Evolutionary conservation across 2,329 filamentous ascomycete genomes (phyloP).

Genomic region (Hypoxylon sp.): DNA sequence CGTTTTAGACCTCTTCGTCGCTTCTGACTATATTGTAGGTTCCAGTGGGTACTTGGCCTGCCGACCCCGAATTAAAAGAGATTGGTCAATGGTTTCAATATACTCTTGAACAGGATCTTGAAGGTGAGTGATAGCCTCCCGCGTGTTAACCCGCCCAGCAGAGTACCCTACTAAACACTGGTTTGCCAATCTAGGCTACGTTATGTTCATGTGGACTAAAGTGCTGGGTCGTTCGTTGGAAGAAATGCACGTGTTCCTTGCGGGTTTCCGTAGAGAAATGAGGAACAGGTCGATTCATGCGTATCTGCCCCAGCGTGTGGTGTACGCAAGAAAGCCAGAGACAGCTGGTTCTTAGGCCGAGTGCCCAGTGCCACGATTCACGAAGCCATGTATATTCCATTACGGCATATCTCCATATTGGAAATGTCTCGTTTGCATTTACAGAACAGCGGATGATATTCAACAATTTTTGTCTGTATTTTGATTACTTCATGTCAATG

Average conservation of each 20-base stretch:
- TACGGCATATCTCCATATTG: conserved; percentile 7
- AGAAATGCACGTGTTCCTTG: conserved; percentile 46
- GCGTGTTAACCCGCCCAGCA: neutral
- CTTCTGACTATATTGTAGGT: conserved; percentile 41
- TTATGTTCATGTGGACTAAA: conserved; percentile 46
- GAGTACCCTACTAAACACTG: neutral
- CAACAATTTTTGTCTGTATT: conserved; percentile 4
- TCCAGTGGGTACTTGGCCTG: conserved; percentile 59
- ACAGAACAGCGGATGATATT: conserved; percentile 19
- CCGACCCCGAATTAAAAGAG: conserved; percentile 53
- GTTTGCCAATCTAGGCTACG: conserved; percentile 30
- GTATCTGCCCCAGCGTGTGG: conserved; percentile 42
- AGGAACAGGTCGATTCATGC: conserved; percentile 33
- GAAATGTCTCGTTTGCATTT: conserved; percentile 17
- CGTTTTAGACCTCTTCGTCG: neutral
- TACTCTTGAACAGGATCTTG: conserved; percentile 42
- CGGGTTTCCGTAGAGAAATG: conserved; percentile 39
- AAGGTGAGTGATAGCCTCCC: conserved; percentile 27
- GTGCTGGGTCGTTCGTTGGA: conserved; percentile 39
- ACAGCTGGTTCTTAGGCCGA: conserved; percentile 10
- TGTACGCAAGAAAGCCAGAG: conserved; percentile 44
- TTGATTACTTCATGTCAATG: conserved; percentile 1
- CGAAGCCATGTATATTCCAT: conserved; percentile 11
- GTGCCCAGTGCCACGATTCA: conserved; percentile 15
- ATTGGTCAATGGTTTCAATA: conserved; percentile 54